A percentile compares a stretch with the other conserved stretches of the same genome.
Conservation (phyloP, 306 rosid genomes). For the Hippophae gyantsensis region DNA sequence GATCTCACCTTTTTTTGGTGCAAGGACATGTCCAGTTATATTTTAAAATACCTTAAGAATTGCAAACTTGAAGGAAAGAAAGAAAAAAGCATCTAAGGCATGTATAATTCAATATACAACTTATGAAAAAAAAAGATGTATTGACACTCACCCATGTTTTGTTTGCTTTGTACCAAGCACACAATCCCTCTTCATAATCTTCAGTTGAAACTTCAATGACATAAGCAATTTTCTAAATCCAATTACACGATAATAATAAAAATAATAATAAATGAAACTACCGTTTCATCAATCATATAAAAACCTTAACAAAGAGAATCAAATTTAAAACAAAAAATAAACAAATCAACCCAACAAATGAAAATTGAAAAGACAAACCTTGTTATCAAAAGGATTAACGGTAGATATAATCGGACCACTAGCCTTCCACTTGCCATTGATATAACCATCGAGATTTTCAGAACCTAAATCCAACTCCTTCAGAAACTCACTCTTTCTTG, state of each 20-base stretch:
- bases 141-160: slow-evolving; percentile 81
- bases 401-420: slow-evolving; percentile 20
- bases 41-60: too few relatives aligned
- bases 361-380: too few relatives aligned
- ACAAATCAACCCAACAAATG: too few relatives aligned
- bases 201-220: slow-evolving; percentile 63
- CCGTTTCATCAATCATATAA: not conserved
- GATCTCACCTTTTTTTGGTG: too few relatives aligned
- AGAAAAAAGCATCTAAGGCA: not conserved
- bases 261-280: not conserved
- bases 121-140: slow-evolving; percentile 4
- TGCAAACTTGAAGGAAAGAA: too few relatives aligned
- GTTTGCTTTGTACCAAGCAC: slow-evolving; percentile 65
- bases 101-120: not conserved
- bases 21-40: too few relatives aligned
- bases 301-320: not conserved
- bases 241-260: slow-evolving; percentile 22
- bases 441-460: slow-evolving; percentile 44
- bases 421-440: slow-evolving; percentile 63
- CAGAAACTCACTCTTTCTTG: slow-evolving; percentile 39
- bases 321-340: too few relatives aligned
- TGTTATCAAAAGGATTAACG: too few relatives aligned
- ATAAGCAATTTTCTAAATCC: slow-evolving; percentile 53
- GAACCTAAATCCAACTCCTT: slow-evolving; percentile 54
- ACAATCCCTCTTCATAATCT: slow-evolving; percentile 84